A percentile compares a stretch with the other conserved stretches of the same genome.
These are phyloP conservation scores for Westerdykella ornata DNA, from an alignment of 2,329 filamentous ascomycete genomes.

Conservation along the genomic window DNA sequence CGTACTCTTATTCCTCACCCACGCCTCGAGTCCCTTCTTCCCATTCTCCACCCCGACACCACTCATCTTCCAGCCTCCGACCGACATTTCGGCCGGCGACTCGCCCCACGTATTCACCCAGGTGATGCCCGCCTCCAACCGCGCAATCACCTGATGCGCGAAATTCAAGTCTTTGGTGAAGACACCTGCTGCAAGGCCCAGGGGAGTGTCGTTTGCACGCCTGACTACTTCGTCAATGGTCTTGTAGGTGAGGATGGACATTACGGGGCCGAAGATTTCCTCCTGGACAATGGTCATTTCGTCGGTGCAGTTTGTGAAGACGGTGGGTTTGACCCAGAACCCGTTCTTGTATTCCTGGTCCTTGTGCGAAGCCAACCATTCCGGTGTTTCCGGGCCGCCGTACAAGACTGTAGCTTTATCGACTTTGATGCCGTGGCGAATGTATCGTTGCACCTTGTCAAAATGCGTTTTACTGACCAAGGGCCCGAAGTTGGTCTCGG, in stretches of 20 bases:
- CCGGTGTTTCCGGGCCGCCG: constrained; percentile 59
- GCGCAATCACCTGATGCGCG: constrained; percentile 64
- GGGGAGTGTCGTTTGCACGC: constrained; percentile 68
- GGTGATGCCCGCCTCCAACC: constrained; percentile 76
- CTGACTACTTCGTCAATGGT: constrained; percentile 61
- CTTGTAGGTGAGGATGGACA: constrained; percentile 71
- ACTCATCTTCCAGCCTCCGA: constrained; percentile 88
- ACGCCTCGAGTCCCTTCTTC: constrained; percentile 68
- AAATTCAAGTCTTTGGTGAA: constrained; percentile 69
- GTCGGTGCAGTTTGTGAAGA: constrained; percentile 82
- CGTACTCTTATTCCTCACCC: constrained; percentile 82
- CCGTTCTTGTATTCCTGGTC: constrained; percentile 47
- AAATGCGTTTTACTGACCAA: constrained; percentile 68
- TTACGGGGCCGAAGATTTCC: constrained; percentile 85
- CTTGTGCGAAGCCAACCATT: constrained; percentile 42
- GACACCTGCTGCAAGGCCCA: constrained; percentile 78
- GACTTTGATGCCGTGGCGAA: constrained; percentile 63
- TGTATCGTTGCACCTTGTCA: constrained; percentile 72
- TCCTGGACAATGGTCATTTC: constrained; percentile 71
- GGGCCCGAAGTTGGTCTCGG: constrained; percentile 73
- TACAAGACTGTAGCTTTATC: constrained; percentile 69
- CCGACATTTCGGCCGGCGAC: constrained; percentile 83
- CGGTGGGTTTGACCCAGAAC: constrained; percentile 78
- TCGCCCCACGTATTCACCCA: constrained; percentile 97
- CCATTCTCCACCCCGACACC: constrained; percentile 86